A percentile compares a stretch with the other conserved stretches of the same genome.
Conservation (phyloP, 257 asterid species). For the Avicennia marina region DNA sequence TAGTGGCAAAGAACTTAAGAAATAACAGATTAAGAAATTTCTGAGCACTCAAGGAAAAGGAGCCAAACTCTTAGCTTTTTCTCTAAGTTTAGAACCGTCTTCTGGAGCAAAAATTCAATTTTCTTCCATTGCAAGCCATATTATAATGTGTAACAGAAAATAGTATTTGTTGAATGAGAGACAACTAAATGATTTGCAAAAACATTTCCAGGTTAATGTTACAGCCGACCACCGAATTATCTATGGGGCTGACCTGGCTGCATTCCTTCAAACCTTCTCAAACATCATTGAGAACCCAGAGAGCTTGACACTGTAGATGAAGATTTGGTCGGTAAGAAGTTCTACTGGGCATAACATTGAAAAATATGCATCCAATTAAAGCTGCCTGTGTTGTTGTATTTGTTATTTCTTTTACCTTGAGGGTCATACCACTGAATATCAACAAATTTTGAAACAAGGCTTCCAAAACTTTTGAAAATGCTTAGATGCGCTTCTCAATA, state of each 20-base stretch:
- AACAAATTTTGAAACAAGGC: background rate
- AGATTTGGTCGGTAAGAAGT: background rate
- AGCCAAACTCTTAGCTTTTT: background rate
- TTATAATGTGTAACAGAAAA: background rate
- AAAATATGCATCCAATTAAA: constrained; percentile 7
- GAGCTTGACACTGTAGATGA: constrained; percentile 67
- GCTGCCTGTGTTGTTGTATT: constrained; percentile 2
- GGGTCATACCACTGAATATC: background rate
- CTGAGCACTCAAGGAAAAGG: background rate
- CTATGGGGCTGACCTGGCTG: constrained; percentile 74
- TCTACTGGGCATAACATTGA: constrained; percentile 8
- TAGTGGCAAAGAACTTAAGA: too few relatives aligned
- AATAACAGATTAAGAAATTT: background rate
- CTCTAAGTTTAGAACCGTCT: background rate
- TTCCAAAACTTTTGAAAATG: too few relatives aligned
- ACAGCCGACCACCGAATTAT: constrained; percentile 73
- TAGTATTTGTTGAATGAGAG: background rate
- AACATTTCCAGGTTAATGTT: constrained; percentile 56
- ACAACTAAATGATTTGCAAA: background rate
- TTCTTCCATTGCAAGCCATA: background rate
- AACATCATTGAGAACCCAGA: constrained; percentile 73
- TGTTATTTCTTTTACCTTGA: constrained; percentile 5
- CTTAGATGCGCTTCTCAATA: background rate
- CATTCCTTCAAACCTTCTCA: constrained; percentile 69
- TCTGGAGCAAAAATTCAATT: background rate